Evolutionary conservation across 1,139 yeast species (phyloP).

Genomic region (Diutina mesorugosa): DNA sequence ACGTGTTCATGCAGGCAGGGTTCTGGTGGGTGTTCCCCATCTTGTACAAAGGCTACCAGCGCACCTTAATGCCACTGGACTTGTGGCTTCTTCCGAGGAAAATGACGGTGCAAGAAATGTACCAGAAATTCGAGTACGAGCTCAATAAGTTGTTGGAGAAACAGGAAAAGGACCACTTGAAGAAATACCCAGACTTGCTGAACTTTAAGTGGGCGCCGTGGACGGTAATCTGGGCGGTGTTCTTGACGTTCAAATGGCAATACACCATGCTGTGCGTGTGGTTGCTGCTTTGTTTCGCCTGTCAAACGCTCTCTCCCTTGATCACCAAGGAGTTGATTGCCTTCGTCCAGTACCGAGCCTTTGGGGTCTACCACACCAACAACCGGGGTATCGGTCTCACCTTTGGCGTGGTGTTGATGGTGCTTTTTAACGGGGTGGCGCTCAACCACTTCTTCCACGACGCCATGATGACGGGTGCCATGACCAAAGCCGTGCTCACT

Average conservation of each 20-base stretch:
- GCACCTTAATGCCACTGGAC: slow-evolving; percentile 29
- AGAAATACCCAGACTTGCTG: slow-evolving; percentile 12
- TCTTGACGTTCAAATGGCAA: slow-evolving; percentile 24
- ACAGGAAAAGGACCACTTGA: slow-evolving; percentile 14
- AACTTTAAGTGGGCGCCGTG: slow-evolving; percentile 24
- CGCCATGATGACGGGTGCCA: slow-evolving; percentile 38
- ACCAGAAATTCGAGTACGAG: slow-evolving; percentile 15
- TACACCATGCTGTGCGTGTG: slow-evolving; percentile 21
- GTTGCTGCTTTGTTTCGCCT: slow-evolving; percentile 23
- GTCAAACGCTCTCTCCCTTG: slow-evolving; percentile 30
- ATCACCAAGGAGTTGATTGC: slow-evolving; percentile 26
- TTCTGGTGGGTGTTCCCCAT: slow-evolving; percentile 33
- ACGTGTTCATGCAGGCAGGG: slow-evolving; percentile 15
- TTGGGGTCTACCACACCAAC: slow-evolving; percentile 20
- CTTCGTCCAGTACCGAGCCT: slow-evolving; percentile 24
- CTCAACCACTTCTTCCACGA: slow-evolving; percentile 31
- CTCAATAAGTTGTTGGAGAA: slow-evolving; percentile 13
- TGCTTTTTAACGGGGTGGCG: slow-evolving; percentile 27
- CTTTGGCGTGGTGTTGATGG: slow-evolving; percentile 25
- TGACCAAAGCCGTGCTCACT: slow-evolving; percentile 26
- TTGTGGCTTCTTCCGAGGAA: slow-evolving; percentile 26
- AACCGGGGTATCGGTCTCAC: slow-evolving; percentile 30
- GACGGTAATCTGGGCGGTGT: slow-evolving; percentile 23
- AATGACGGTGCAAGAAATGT: slow-evolving; percentile 27
- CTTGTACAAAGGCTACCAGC: slow-evolving; percentile 26